Conservation (phyloP, 495 filamentous ascomycete genomes). For the Penicillium tannophilum region DNA sequence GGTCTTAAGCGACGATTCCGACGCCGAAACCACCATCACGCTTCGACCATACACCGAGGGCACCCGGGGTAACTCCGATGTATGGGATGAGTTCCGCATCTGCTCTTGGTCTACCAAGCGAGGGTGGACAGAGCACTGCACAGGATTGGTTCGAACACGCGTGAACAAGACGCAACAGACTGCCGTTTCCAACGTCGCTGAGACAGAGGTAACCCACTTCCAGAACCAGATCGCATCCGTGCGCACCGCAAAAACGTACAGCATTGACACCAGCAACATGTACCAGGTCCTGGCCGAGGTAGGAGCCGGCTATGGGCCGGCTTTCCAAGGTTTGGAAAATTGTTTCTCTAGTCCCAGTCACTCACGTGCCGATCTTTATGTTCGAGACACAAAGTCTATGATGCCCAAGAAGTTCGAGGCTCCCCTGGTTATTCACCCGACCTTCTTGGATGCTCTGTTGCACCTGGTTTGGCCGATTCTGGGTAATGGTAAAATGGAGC, state of each 20-base stretch:
- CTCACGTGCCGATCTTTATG: constrained; percentile 25
- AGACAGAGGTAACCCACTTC: constrained; percentile 18
- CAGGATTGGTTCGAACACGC: constrained; percentile 26
- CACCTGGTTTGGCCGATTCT: constrained; percentile 43
- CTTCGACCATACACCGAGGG: constrained; percentile 43
- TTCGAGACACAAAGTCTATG: constrained; percentile 26
- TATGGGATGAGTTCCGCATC: constrained; percentile 43
- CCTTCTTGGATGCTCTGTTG: constrained; percentile 31
- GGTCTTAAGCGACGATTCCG: constrained; percentile 41
- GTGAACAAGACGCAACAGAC: constrained; percentile 21
- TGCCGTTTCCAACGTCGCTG: constrained; percentile 16
- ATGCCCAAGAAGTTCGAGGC: constrained; percentile 35
- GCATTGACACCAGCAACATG: constrained; percentile 24
- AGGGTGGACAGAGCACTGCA: constrained; percentile 41
- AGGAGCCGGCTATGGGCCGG: constrained; percentile 25
- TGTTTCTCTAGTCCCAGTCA: constrained; percentile 21
- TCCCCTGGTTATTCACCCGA: constrained; percentile 28
- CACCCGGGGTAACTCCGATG: constrained; percentile 37
- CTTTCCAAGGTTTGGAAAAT: constrained; percentile 29
- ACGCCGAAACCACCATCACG: constrained; percentile 43
- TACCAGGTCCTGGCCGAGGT: constrained; percentile 29
- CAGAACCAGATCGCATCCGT: constrained; percentile 16
- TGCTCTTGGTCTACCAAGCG: constrained; percentile 34
- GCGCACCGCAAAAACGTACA: constrained; percentile 17
- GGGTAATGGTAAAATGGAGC: constrained; percentile 40